Evolutionary conservation across 768 basidiomycete genomes (phyloP).

Genomic region (Mycena crocata): DNA sequence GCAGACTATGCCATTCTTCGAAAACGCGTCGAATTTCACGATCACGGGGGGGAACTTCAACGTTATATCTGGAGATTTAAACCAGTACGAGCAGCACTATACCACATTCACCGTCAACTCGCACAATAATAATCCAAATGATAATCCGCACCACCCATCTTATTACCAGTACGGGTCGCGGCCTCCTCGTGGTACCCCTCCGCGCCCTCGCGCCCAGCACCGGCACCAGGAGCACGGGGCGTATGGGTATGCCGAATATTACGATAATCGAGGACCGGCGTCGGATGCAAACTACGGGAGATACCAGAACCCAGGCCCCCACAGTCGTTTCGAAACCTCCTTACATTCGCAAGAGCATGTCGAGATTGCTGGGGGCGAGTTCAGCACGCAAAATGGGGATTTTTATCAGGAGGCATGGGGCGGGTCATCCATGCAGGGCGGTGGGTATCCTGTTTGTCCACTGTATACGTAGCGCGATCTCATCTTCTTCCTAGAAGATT

Average conservation of each 20-base stretch:
- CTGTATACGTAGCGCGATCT: too few species aligned
- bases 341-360: not conserved
- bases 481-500: too few species aligned
- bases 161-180: slow-evolving; percentile 1
- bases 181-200: slow-evolving; percentile 2
- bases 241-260: slow-evolving; percentile 18
- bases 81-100: slow-evolving; percentile 3
- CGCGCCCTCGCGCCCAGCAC: slow-evolving; percentile 12
- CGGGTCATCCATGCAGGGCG: not conserved
- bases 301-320: not conserved
- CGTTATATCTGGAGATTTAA: slow-evolving; percentile 19
- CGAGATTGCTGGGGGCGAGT: slow-evolving; percentile 21
- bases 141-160: not conserved
- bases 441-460: too few species aligned
- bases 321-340: slow-evolving; percentile 7
- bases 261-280: not conserved
- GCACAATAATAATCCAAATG: slow-evolving; percentile 9
- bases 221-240: slow-evolving; percentile 16
- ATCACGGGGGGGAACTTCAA: slow-evolving; percentile 27
- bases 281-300: not conserved
- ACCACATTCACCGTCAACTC: slow-evolving; percentile 7
- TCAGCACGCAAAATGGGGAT: not conserved
- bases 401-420: too few species aligned
- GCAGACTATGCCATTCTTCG: slow-evolving; percentile 23
- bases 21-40: slow-evolving; percentile 20